Conservation (phyloP, 345 rosid species). For the Brassica carinata region DNA sequence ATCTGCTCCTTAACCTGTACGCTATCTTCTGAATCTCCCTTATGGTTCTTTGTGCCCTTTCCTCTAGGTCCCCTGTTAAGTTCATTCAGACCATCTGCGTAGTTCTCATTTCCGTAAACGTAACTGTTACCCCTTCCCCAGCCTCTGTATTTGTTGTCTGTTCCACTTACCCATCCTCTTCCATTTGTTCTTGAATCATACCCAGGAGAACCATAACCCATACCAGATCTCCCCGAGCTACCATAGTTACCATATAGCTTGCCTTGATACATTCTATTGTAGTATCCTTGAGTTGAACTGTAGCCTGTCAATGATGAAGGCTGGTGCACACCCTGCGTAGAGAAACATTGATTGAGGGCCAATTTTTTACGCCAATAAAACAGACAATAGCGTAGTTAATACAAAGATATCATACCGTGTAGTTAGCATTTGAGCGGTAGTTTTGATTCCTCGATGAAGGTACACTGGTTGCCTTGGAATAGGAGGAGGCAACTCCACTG, state of each 20-base stretch:
- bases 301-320: slow-evolving; percentile 55
- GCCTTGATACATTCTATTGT: slow-evolving; percentile 68
- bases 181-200: slow-evolving; percentile 68
- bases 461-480: slow-evolving; percentile 51
- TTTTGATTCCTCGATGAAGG: slow-evolving; percentile 67
- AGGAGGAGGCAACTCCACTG: slow-evolving; percentile 50
- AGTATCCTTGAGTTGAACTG: slow-evolving; percentile 58
- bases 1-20: slow-evolving; percentile 59
- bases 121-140: slow-evolving; percentile 75
- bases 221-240: slow-evolving; percentile 57
- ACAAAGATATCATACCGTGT: slow-evolving; percentile 46
- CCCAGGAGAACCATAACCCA: slow-evolving; percentile 66
- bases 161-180: slow-evolving; percentile 60
- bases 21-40: slow-evolving; percentile 48
- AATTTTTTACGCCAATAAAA: background rate
- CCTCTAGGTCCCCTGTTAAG: slow-evolving; percentile 92
- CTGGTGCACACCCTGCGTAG: slow-evolving; percentile 62
- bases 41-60: slow-evolving; percentile 65
- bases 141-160: slow-evolving; percentile 64
- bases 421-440: slow-evolving; percentile 61
- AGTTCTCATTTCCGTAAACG: slow-evolving; percentile 57
- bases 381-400: background rate
- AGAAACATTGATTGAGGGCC: background rate
- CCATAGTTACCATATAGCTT: slow-evolving; percentile 75
- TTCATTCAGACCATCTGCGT: slow-evolving; percentile 74